A percentile compares a stretch with the other conserved stretches of the same genome.
phyloP scores from a whole-genome alignment of 1,284 basidiomycete genomes.

The Vanrija humicola region DNA sequence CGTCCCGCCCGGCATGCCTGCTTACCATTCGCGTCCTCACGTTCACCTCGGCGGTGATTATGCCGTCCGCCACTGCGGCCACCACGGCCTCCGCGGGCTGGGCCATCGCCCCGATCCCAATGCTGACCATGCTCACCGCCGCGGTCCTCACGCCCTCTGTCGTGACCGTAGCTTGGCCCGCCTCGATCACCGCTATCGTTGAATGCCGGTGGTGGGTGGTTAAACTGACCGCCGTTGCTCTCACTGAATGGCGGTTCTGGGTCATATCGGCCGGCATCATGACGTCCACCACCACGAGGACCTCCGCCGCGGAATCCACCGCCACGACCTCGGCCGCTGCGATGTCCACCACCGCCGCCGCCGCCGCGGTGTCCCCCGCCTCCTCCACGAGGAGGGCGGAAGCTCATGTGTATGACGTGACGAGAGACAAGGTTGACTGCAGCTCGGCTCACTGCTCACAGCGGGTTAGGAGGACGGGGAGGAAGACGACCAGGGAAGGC shows the following conservation, averaged over 20 bases:
- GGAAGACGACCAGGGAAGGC: no score
- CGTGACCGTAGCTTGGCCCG: no score
- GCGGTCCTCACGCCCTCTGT: slow-evolving; percentile 5
- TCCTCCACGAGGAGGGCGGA: background rate
- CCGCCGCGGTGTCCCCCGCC: slow-evolving; percentile 1
- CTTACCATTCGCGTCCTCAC: background rate
- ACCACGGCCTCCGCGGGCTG: slow-evolving; percentile 55
- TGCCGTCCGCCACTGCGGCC: slow-evolving; percentile 53
- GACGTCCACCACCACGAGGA: background rate
- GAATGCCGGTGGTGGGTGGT: no score
- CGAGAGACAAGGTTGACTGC: no score
- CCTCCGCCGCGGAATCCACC: background rate
- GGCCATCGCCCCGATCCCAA: slow-evolving; percentile 6
- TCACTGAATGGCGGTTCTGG: no score
- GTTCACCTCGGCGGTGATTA: slow-evolving; percentile 51
- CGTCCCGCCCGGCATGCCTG: no score
- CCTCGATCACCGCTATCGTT: no score
- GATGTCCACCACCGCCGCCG: background rate
- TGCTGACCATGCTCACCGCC: slow-evolving; percentile 40
- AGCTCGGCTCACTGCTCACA: no score
- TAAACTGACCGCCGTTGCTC: no score
- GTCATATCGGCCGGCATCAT: background rate
- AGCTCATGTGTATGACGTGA: no score
- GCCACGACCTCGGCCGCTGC: background rate
- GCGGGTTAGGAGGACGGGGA: no score